Base-by-base conservation (phyloP, 1,284 basidiomycete genomes). In the Tausonia pullulans region DNA sequence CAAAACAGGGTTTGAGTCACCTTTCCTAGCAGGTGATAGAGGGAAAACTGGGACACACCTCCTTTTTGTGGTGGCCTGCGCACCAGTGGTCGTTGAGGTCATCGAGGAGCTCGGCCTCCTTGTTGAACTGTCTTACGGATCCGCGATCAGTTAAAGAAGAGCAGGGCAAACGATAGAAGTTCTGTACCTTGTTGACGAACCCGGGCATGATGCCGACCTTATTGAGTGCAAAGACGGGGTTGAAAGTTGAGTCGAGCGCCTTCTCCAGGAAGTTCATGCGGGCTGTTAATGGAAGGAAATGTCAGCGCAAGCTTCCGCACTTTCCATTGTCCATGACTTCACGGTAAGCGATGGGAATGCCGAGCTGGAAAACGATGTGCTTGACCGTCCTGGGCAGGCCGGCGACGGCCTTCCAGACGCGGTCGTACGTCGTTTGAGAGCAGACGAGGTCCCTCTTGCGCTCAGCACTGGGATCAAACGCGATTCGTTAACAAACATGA, bases 71-170 rank as follows among this genome's bases (percentile, higher is more conserved):
- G 5, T 70, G 69, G 14, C 60, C 68, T 0, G 76, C 74, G 61
- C 73, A 74, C 53, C 69, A 71, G 68, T 71, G 70, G 58, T 71
- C 71, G 13, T 68, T 69, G 52, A 64, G 51, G 78, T 97, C 93
- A 76, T 98, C 93, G 62, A 96, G 81, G 52, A 96, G 77, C 75
- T 95, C 92, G 0, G 90, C 87, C 60, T 93, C 88, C 43, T 85
- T 84, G 75, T 96, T 93, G 77, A 95, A 96, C 73, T 89, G 27
- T 27, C 27, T 27, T 27, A 27, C 27, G 27, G 27, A 27, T 27
- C 27, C 27, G 27, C 27, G 27, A 27, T 27, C 27, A 87, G 72
- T 90, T 90, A 44, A 87, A 83, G 69, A 90, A 86, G 14, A 85
- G 14, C 57, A 69, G 27, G 27, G 27, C 27, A 27, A 27, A 27